Base-by-base conservation (phyloP, 176 grass and related monocot species). In the Coix lacrymajobi region DNA sequence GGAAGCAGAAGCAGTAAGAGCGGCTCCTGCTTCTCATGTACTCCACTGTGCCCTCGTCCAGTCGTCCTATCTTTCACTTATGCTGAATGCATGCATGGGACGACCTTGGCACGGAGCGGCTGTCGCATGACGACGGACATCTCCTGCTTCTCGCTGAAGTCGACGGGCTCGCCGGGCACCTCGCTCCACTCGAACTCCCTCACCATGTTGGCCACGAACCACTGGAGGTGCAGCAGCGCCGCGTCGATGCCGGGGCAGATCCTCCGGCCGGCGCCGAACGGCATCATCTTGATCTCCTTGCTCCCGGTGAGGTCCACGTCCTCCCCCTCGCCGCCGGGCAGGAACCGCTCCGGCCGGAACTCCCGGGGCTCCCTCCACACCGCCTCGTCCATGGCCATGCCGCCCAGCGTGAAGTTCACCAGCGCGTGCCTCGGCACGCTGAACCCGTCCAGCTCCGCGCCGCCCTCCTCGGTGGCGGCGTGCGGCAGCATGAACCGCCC, bases 281-380 rank as follows among this genome's bases (percentile, higher is more conserved):
- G 87, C 71, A 87, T 90, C 83, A 90, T 90, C 88, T 86, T 90
- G 84, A 90, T 83, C 73, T 90, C 88, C 84, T 71, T 86, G 72
- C 16, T 48, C 3, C 88, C 78, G 3, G 88, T 90, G 10, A 90
- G 73, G 79, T 86, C 89, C 1, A 91, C 70, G 62, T 66, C 85
- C 66, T 60, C 90, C 83, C 33, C 43, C 13, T 20, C 39, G 22
- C n/a, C 4, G 36, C 10, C 38, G 2, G 11, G 12, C 40, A 72
- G 75, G 76, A 85, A 85, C 30, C 84, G 22, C 33, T 88, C 81
- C 22, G 79, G 73, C 63, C 70, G 61, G 38, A 83, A 88, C 51
- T 22, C 81, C 89, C 36, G 68, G 67, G 54, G 22, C 9, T 38
- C 37, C 26, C 16, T 15, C 84, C 75, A 86, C n/a, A 13, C 66